Percentiles rank a stretch among this genome's conserved stretches.
Evolutionary conservation across 208 protist genomes (phyloP).

Genomic region (Balamuthia mandrillaris): DNA sequence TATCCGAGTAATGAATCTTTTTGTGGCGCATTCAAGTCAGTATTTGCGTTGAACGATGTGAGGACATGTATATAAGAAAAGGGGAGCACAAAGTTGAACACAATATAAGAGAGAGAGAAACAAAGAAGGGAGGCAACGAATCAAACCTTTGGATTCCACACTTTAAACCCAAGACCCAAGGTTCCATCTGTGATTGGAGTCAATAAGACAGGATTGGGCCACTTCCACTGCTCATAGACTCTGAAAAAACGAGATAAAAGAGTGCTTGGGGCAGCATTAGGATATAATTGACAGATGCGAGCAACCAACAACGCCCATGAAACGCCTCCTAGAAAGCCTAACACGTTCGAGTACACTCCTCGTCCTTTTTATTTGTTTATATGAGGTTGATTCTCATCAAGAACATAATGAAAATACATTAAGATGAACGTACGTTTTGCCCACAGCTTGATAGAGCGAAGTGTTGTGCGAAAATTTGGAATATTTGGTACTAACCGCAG

Average conservation of each 20-base stretch:
- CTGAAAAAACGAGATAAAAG: conserved; percentile 91
- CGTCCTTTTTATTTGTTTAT: too few relatives aligned
- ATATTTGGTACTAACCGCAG: conserved; percentile 93
- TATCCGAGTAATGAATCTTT: conserved; percentile 64
- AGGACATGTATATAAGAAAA: too few relatives aligned
- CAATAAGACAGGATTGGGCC: conserved; percentile 67
- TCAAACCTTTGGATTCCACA: conserved; percentile 71
- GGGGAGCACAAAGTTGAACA: too few relatives aligned
- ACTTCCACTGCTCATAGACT: conserved; percentile 63
- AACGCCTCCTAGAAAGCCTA: conserved; percentile 95
- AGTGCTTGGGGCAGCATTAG: conserved; percentile 85
- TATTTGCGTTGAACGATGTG: too few relatives aligned
- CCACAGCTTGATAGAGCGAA: conserved; percentile 95
- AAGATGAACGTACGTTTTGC: conserved; percentile 70
- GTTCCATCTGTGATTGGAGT: conserved; percentile 49
- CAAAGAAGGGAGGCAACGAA: not conserved
- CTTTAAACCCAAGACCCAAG: conserved; percentile 3
- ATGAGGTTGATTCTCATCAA: not conserved
- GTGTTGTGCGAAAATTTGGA: conserved; percentile 85
- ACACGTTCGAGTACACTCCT: conserved; percentile 92
- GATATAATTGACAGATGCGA: conserved; percentile 95
- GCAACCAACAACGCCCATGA: conserved; percentile 93
- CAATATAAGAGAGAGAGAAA: too few relatives aligned
- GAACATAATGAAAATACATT: not conserved
- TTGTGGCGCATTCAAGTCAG: not conserved